Evolutionary conservation across 2,329 filamentous ascomycete species (phyloP).

Genomic region (Fusarium sp.): DNA sequence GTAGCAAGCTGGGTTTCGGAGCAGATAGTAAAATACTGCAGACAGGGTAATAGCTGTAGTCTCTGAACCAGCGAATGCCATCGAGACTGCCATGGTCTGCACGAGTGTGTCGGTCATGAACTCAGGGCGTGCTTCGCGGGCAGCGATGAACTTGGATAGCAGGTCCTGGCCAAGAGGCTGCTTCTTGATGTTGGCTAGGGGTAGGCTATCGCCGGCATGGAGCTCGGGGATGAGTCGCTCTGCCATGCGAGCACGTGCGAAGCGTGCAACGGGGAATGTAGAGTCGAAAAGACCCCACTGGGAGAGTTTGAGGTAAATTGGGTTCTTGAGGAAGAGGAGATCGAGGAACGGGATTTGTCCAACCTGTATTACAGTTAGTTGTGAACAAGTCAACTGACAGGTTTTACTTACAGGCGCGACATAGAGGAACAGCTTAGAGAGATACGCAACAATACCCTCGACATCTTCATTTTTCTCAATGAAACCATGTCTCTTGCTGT

Average conservation of each 20-base stretch:
- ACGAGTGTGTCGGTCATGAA: conserved; percentile 80
- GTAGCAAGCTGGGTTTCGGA: conserved; percentile 72
- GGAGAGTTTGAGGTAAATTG: conserved; percentile 75
- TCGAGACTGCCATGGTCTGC: conserved; percentile 77
- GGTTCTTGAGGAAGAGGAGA: conserved; percentile 79
- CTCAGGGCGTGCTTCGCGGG: conserved; percentile 74
- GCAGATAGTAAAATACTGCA: conserved; percentile 79
- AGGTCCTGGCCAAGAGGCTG: conserved; percentile 67
- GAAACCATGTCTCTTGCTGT: conserved; percentile 81
- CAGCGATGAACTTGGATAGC: conserved; percentile 79
- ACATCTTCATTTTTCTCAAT: conserved; percentile 81
- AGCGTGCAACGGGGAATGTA: conserved; percentile 79
- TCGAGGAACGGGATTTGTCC: conserved; percentile 83
- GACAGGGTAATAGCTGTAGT: conserved; percentile 82
- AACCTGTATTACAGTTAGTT: conserved; percentile 58
- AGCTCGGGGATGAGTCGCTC: conserved; percentile 69
- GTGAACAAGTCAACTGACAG: rapidly evolving
- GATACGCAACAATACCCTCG: conserved; percentile 77
- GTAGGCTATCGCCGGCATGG: conserved; percentile 46
- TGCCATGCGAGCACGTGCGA: conserved; percentile 75
- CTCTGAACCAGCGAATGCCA: conserved; percentile 81
- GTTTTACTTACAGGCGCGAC: conserved; percentile 69
- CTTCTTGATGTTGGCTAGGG: conserved; percentile 54
- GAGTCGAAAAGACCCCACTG: conserved; percentile 75
- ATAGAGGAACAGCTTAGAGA: conserved; percentile 76